Percentiles rank a stretch among this genome's conserved stretches.
Evolutionary conservation across 768 basidiomycete species (phyloP).

Genomic region (Leccinum broughii): DNA sequence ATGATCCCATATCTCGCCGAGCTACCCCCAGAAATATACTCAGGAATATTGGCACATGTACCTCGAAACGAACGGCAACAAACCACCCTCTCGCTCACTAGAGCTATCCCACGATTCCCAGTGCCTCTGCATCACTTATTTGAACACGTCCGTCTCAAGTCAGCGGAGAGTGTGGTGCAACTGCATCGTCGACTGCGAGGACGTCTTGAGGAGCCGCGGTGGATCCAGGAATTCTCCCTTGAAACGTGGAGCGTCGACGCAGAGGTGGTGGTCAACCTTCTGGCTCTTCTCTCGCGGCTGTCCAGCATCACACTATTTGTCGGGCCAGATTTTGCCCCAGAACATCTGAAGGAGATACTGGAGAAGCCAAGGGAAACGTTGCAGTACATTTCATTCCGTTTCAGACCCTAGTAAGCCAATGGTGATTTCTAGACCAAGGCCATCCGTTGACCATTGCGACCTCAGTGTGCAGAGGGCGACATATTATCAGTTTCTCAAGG

Average conservation of each 20-base stretch:
- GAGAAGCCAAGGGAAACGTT: constrained; percentile 48
- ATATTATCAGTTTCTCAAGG: constrained; percentile 83
- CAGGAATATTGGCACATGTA: constrained; percentile 54
- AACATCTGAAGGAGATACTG: constrained; percentile 75
- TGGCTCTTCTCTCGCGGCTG: constrained; percentile 55
- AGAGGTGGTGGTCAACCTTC: constrained; percentile 69
- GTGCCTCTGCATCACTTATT: constrained; percentile 62
- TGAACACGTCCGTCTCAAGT: constrained; percentile 50
- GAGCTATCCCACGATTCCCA: constrained; percentile 60
- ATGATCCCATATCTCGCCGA: constrained; percentile 28
- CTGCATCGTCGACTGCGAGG: constrained; percentile 58
- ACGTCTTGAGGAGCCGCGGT: constrained; percentile 31
- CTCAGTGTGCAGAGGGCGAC: constrained; percentile 66
- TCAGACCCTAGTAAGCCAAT: constrained; percentile 75
- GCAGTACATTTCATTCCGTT: constrained; percentile 60
- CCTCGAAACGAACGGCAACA: constrained; percentile 47
- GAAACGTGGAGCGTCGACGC: constrained; percentile 74
- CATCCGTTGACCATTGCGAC: constrained; percentile 2
- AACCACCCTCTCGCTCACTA: constrained; percentile 57
- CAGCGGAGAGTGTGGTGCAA: constrained; percentile 51
- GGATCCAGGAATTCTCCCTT: constrained; percentile 52
- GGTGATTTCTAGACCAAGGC: not conserved
- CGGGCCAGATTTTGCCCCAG: constrained; percentile 77
- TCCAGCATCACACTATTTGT: constrained; percentile 59
- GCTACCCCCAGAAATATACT: constrained; percentile 70